Evolutionary conservation across 495 filamentous ascomycete species (phyloP).

Genomic region (Staphylotrichum tortipilum): DNA sequence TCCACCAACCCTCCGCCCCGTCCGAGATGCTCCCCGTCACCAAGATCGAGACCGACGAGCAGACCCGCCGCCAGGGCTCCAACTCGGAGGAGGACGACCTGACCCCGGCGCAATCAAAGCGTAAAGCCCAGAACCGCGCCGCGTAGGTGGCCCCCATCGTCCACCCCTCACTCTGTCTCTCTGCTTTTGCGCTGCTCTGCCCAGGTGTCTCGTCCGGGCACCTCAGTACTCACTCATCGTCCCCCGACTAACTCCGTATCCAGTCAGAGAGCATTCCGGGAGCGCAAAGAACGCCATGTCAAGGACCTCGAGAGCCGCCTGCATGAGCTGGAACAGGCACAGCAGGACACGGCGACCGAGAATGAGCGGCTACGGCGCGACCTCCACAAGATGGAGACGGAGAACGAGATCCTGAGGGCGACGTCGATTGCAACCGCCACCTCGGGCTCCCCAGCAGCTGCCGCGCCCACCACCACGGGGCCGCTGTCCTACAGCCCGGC

Average conservation of each 20-base stretch:
- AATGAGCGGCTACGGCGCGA: conserved; percentile 80
- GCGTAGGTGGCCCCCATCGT: conserved; percentile 56
- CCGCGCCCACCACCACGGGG: conserved; percentile 43
- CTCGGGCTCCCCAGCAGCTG: conserved; percentile 18
- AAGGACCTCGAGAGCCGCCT: conserved; percentile 87
- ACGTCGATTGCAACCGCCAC: conserved; percentile 41
- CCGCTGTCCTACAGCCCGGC: conserved; percentile 67
- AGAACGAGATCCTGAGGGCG: conserved; percentile 91
- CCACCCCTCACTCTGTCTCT: too few species aligned
- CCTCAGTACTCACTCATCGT: too few species aligned
- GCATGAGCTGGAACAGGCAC: conserved; percentile 54
- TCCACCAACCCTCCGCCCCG: conserved; percentile 16
- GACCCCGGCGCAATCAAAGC: conserved; percentile 71
- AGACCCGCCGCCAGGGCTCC: conserved; percentile 30
- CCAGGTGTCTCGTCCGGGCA: too few species aligned
- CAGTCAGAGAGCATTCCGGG: conserved; percentile 93
- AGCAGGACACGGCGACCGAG: conserved; percentile 43
- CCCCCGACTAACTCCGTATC: conserved; percentile 15
- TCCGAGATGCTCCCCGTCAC: conserved; percentile 28
- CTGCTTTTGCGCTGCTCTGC: too few species aligned
- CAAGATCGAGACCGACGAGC: conserved; percentile 29
- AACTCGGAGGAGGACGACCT: conserved; percentile 50
- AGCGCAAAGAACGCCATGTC: conserved; percentile 90
- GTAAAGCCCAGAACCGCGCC: conserved; percentile 94
- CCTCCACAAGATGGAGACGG: conserved; percentile 68